phyloP scores from a whole-genome alignment of 345 rosid species.

The Abelmoschus esculentus region DNA sequence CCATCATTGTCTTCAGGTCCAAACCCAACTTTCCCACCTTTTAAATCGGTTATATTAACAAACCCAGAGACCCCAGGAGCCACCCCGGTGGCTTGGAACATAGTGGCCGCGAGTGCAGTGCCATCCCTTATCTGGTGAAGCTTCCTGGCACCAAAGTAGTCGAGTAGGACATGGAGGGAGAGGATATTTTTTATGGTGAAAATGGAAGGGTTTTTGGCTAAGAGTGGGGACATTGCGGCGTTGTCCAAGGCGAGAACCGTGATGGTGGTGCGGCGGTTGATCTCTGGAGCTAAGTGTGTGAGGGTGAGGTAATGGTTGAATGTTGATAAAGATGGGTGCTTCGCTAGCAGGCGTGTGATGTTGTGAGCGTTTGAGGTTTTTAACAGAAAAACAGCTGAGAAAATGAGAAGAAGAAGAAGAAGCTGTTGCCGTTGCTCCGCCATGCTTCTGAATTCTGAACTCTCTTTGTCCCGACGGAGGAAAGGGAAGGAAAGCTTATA shows the following conservation, averaged over 20 bases:
- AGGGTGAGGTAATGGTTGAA: slow-evolving; percentile 72
- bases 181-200: slow-evolving; percentile 74
- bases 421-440: slow-evolving; percentile 20
- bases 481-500: slow-evolving; percentile 60
- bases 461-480: slow-evolving; percentile 44
- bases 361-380: slow-evolving; percentile 47
- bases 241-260: slow-evolving; percentile 84
- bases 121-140: slow-evolving; percentile 93
- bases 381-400: background rate
- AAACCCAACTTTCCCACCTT: slow-evolving; percentile 79
- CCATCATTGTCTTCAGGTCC: slow-evolving; percentile 59
- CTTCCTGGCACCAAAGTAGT: slow-evolving; percentile 84
- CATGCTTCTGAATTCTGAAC: background rate
- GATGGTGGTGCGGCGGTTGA: slow-evolving; percentile 74
- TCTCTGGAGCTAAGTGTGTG: slow-evolving; percentile 82
- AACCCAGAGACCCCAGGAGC: slow-evolving; percentile 80
- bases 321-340: slow-evolving; percentile 70
- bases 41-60: slow-evolving; percentile 77
- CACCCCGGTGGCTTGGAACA: slow-evolving; percentile 83
- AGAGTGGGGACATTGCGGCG: slow-evolving; percentile 60
- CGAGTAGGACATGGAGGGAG: slow-evolving; percentile 82
- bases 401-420: background rate
- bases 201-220: slow-evolving; percentile 52
- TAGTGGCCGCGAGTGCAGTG: slow-evolving; percentile 82
- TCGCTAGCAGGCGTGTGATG: slow-evolving; percentile 59